These are phyloP conservation scores for Podospora sp. DNA, from an alignment of 495 filamentous ascomycete species.

Conservation along the genomic window DNA sequence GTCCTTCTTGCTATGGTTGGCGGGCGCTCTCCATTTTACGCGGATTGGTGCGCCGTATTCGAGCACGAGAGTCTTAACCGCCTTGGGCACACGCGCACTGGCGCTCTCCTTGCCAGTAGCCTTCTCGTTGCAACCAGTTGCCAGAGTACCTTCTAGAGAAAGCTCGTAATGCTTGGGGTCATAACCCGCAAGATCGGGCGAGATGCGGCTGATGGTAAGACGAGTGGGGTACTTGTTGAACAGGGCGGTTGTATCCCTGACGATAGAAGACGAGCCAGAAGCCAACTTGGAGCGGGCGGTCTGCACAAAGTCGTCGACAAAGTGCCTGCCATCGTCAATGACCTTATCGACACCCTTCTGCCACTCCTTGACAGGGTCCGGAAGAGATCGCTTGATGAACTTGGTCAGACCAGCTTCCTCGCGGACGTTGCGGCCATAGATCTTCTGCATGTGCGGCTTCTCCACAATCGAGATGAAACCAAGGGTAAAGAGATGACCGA, in stretches of 20 bases:
- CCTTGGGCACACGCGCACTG: constrained; percentile 46
- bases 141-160: constrained; percentile 67
- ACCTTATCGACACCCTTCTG: constrained; percentile 86
- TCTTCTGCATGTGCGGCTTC: constrained; percentile 97
- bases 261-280: constrained; percentile 81
- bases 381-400: constrained; percentile 85
- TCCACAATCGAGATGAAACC: constrained; percentile 93
- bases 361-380: constrained; percentile 70
- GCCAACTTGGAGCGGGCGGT: constrained; percentile 84
- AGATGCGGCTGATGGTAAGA: constrained; percentile 79
- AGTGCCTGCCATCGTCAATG: constrained; percentile 78
- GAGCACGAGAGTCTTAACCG: constrained; percentile 72
- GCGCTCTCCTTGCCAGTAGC: constrained; percentile 52
- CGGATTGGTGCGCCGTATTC: constrained; percentile 91
- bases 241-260: constrained; percentile 82
- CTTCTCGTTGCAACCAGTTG: constrained; percentile 54
- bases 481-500: constrained; percentile 82
- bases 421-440: constrained; percentile 84
- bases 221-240: constrained; percentile 90
- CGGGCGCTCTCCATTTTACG: constrained; percentile 89
- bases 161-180: constrained; percentile 82
- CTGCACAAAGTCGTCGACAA: constrained; percentile 89
- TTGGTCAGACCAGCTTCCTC: constrained; percentile 87
- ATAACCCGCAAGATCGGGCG: constrained; percentile 80
- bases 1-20: constrained; percentile 88